A percentile compares a stretch with the other conserved stretches of the same genome.
Evolutionary conservation across 2,329 filamentous ascomycete genomes (phyloP).

Genomic region (Thielaviopsis musarum): DNA sequence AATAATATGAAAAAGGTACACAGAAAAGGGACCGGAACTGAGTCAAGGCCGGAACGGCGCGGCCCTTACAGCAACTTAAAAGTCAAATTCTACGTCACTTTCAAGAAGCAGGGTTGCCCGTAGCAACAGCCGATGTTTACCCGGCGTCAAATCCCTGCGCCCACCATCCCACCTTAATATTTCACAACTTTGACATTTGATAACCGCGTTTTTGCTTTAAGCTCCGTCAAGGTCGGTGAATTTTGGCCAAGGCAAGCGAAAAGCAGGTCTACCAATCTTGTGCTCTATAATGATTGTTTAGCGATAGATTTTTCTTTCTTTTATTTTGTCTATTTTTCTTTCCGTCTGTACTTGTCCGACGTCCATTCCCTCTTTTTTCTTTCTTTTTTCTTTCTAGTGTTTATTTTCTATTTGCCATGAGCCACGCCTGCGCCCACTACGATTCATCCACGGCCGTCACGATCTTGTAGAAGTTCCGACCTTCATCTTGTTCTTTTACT

Average conservation of each 20-base stretch:
- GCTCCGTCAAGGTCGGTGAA: background rate
- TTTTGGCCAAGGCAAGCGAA: background rate
- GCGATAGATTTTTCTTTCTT: background rate
- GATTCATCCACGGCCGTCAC: background rate
- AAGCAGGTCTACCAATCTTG: background rate
- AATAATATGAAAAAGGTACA: background rate
- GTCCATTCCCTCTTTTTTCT: background rate
- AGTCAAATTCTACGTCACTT: background rate
- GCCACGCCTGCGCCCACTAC: background rate
- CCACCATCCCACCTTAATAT: background rate
- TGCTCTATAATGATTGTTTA: background rate
- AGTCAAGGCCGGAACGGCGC: background rate
- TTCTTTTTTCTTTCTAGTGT: background rate
- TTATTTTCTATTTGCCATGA: background rate
- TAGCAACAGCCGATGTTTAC: conserved; percentile 22
- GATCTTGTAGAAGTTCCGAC: background rate
- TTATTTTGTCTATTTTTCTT: background rate
- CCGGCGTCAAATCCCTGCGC: conserved; percentile 12
- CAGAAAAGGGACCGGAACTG: background rate
- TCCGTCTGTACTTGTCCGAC: background rate
- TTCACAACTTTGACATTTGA: background rate
- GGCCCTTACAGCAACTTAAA: background rate
- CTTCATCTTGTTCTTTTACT: background rate
- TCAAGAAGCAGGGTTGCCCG: conserved; percentile 18
- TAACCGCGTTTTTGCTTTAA: background rate